phyloP scores from a whole-genome alignment of 1,139 yeast species.

The Kluyveromyces sp. region DNA sequence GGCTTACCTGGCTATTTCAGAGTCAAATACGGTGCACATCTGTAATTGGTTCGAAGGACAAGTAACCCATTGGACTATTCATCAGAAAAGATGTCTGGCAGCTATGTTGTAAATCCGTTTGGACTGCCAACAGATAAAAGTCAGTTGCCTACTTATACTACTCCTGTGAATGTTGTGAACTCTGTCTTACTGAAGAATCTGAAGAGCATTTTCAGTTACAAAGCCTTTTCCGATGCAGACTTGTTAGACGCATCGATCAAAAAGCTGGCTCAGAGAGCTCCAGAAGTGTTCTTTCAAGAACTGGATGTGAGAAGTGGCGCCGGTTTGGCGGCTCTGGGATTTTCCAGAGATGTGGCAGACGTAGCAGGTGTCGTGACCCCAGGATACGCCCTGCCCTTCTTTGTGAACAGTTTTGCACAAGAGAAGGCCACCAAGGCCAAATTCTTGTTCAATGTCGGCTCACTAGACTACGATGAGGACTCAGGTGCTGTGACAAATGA shows the following conservation, averaged over 20 bases:
- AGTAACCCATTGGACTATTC: too few relatives aligned
- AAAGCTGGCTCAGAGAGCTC: slow-evolving; percentile 48
- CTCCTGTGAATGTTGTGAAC: slow-evolving; percentile 50
- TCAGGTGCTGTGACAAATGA: slow-evolving; percentile 53
- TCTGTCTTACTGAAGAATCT: slow-evolving; percentile 61
- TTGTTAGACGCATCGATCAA: slow-evolving; percentile 54
- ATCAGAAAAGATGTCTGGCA: slow-evolving; percentile 26
- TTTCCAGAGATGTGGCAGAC: slow-evolving; percentile 43
- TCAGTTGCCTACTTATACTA: slow-evolving; percentile 45
- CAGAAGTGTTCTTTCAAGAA: slow-evolving; percentile 47
- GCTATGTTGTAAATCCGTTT: slow-evolving; percentile 29
- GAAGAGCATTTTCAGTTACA: slow-evolving; percentile 63
- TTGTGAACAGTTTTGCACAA: slow-evolving; percentile 47
- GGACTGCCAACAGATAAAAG: slow-evolving; percentile 55
- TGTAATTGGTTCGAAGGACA: too few relatives aligned
- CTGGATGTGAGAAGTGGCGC: slow-evolving; percentile 82
- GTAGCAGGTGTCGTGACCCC: slow-evolving; percentile 51
- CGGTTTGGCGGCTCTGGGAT: slow-evolving; percentile 72
- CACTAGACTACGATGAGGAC: slow-evolving; percentile 57
- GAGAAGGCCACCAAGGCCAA: slow-evolving; percentile 35
- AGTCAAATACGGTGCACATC: too few relatives aligned
- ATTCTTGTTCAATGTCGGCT: slow-evolving; percentile 66
- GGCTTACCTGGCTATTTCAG: too few relatives aligned
- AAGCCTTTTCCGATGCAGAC: slow-evolving; percentile 54
- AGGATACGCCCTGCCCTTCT: slow-evolving; percentile 54